Base-by-base conservation (phyloP, 225 moss, liverwort and hornwort species). In the Antitrichia curtipendula region DNA sequence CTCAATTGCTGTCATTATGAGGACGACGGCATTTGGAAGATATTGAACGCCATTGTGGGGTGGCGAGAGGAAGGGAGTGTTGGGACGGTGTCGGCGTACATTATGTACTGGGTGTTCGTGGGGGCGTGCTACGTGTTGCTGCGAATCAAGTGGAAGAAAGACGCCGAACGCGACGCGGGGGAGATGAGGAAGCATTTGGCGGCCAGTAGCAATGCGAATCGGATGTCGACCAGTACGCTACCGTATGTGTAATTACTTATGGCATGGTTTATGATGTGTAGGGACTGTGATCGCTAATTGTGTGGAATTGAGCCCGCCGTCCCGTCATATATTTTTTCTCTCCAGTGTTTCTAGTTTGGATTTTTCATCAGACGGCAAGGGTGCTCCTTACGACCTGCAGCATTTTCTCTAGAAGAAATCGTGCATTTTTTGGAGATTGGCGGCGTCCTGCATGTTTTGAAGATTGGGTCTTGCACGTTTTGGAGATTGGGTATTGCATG, bases 41-140 rank as follows among this genome's bases (percentile, higher is more conserved):
- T 96, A 34, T 54, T 93, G 32, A 95, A 93, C 74, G 93, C 94
- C 27, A 88, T 95, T 13, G 78, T 93, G 21, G 95, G 95, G 1
- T 96, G 95, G 95, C 90, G 91, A 16, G 91, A 95, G 3, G 94
- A 95, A 87, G 95, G 93, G 31, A 94, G 91, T 8, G 91, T 93
- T 24, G 95, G 95, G 20, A 95, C 96, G 5, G 80, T 95, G 36
- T 83, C 83, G 14, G 75, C 91, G 50, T 95, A 96, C 91, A 82
- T 96, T 57, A 11, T 17, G 17, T 96, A 95, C 89, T 96, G 95
- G 93, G 90, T 83, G 47, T 94, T 96, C 58, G 83, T 96, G 3
- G 45, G 47, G 4, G 74, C 24, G 3, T 47, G 82, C 21, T 86
- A 85, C 50, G 17, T 85, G 43, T 0, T 73, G 36, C 82, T 94